Evolutionary conservation across 2,329 filamentous ascomycete species (phyloP), one percentile per base, ranked within the genome.

Genomic region (Rutstroemia sp.): DNA sequence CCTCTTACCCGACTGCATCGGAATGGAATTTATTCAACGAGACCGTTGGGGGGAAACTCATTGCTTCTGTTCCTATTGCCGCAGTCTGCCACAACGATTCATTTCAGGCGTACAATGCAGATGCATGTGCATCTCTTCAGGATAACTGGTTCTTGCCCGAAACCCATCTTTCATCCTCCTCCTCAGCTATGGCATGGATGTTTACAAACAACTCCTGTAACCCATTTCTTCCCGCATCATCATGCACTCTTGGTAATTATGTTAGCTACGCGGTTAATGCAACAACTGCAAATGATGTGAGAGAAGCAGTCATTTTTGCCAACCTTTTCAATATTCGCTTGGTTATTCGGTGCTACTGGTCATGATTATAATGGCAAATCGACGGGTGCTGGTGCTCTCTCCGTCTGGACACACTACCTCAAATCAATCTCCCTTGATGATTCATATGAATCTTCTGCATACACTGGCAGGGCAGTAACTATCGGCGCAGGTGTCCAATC

Each of bases 301-400:
- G 14, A 7, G 64, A 70, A 9, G 72, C 71, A 4, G 61, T 73
- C 17, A 57, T 59, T 4, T 74, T 74, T 57, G 71, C 70, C 21
- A 60, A 58, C 48, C 57, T 58, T 47, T 54, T 68, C 7, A 72
- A 73, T 49, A 66, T 76, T 44, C 70, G 74, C 1, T 62, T 76
- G 1, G 71, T 73, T 23, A 74, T 83, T 57, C 74, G 77, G 77
- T 56, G 79, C 80, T 59, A 81, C 78, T 0, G 79, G 79, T 1
- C 79, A 82, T 62, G 78, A 81, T 46, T 77, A 73, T 57, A 70
- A 69, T 17, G 34, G 44, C 5, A 54, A 54, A 19, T 48, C 51
- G 2, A 48, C 51, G 9, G 44, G 51, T 1, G 37, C 51, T 5
- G 44, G 44, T 14, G 44, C 44, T 1, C 34, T 42, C 16, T 7